Base-by-base conservation (phyloP, 176 grass and related monocot species). In the Avena sativa region DNA sequence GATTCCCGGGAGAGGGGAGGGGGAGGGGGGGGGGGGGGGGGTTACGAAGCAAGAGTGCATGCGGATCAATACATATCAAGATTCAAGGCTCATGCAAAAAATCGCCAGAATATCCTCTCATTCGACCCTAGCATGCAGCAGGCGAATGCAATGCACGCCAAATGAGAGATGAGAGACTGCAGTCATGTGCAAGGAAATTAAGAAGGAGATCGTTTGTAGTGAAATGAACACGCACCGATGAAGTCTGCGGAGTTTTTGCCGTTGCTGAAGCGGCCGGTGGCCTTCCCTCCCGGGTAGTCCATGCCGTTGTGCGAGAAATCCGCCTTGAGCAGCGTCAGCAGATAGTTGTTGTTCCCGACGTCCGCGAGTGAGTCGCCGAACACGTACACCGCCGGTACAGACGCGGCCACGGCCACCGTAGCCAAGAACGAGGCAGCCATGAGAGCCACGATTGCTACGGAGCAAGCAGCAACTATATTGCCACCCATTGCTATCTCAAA, bases 211-310 rank as follows among this genome's bases (percentile, higher is more conserved):
- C 0, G 74, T 13, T 5, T 43, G 52, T 4, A 26, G 17, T 4
- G 36, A 14, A 7, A 49, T 14, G 63, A 13, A 26, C 2, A 81
- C 73, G 48, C 82, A 90, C 96, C 93, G 23, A 98, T 85, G 84
- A 93, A 98, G 65, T 98, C 93, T 4, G 92, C 88, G 14, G 85
- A 91, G 86, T 98, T 98, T 49, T 89, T 92, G 91, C 93, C 95
- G 58, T 98, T 98, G 91, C 95, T 92, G 91, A 98, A 98, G 1
- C 95, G 70, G 1, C 95, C 93, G 58, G 95, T 98, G 63, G 95
- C 83, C 81, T 88, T 93, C 11, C n/a, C 4, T 6, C 93, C 91
- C 0, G 91, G 88, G 85, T 89, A 98, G 74, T 98, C 95, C 46
- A 98, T 84, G 79, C 96, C 96, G 80, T 98, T 95, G 78, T 98